Evolutionary conservation across 441 rosid species (phyloP), one percentile per base, ranked within the genome.

Genomic region (Biscutella laevigata): DNA sequence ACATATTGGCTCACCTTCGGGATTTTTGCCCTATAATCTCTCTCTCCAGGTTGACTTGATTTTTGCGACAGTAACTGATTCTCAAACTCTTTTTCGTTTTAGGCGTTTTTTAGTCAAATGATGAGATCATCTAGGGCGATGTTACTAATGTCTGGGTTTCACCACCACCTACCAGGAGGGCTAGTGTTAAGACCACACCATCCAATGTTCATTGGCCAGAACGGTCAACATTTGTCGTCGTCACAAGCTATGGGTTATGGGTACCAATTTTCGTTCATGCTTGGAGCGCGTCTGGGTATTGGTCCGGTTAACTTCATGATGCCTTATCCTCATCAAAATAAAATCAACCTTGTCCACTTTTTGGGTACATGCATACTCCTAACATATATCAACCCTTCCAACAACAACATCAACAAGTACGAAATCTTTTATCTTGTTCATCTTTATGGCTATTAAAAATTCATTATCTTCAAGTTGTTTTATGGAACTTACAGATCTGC

Each of bases 181-280:
- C 79, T 77, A 58, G 51, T 65, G 42, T 11, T 43, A 4, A 66
- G 66, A 6, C 35, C 57, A 33, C 62, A 25, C 26, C 86, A 79
- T 46, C 90, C 75, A 51, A 62, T 86, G 48, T 86, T 69, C 61
- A 70, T 57, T 10, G 88, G 91, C 15, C 95, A 83, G 62, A 80
- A 77, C 13, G 62, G 81, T 20, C 75, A 75, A 34, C 77, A 79
- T 46, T 25, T 77, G 44, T 34, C 80, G 7, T 73, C 84, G 11
- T 72, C 78, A 57, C 90, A 78, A 68, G 74, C 73, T 53, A 64
- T 78, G 53, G 80, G 85, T 4, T 85, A 74, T 32, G 79, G 87
- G 5, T 86, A 71, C 86, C 75, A 62, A 73, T n/a, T n/a, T n/a
- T n/a, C 79, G 52, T 64, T 75, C 60, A 48, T 78, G 63, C 74